Evolutionary conservation across 2,329 filamentous ascomycete genomes (phyloP).

Genomic region (Trichoderma asperellum): DNA sequence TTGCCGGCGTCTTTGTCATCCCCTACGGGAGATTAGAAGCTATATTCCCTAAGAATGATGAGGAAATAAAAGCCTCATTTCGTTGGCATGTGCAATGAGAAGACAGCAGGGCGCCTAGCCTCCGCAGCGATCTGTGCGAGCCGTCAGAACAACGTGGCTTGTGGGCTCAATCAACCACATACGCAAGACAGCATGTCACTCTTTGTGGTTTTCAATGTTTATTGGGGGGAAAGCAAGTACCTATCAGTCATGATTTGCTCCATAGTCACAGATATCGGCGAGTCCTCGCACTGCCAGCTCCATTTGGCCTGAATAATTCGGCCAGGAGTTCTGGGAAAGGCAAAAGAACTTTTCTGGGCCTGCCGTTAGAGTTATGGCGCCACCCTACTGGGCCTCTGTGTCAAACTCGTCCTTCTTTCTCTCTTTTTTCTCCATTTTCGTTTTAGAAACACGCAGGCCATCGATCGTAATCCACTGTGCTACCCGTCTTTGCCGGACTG

Average conservation of each 20-base stretch:
- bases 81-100: not conserved
- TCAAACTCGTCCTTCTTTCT: not conserved
- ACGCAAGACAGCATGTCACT: constrained; percentile 20
- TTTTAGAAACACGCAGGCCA: not conserved
- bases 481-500: not conserved
- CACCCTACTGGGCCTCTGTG: not conserved
- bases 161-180: constrained; percentile 3
- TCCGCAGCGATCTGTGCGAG: constrained; percentile 1
- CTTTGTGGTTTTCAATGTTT: not conserved
- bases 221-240: not conserved
- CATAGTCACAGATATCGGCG: constrained; percentile 1
- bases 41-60: not conserved
- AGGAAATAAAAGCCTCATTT: not conserved
- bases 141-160: constrained; percentile 17
- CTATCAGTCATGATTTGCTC: not conserved
- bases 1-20: not conserved
- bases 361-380: constrained; percentile 9
- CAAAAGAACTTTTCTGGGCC: not conserved
- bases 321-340: not conserved
- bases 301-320: not conserved
- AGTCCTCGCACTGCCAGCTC: not conserved
- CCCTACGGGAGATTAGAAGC: not conserved
- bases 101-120: constrained; percentile 1
- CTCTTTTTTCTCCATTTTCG: not conserved
- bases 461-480: not conserved